Conservation (phyloP, 2,329 filamentous ascomycete genomes). For the Colletotrichum viniferum region DNA sequence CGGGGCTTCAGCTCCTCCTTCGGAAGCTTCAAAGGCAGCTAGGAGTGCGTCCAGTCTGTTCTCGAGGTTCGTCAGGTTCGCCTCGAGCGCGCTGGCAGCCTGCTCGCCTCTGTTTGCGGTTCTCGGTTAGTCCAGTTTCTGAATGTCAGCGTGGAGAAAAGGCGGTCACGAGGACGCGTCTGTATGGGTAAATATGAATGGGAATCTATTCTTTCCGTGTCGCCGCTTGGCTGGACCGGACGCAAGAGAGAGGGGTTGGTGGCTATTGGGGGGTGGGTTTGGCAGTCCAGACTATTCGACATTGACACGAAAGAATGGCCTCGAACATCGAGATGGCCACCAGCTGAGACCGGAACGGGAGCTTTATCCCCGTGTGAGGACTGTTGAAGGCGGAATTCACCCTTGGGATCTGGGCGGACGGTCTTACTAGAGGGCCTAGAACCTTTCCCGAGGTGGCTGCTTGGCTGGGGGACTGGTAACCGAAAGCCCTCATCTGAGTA, state of each 20-base stretch:
- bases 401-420: neutral
- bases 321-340: neutral
- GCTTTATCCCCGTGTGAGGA: neutral
- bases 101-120: slow-evolving; percentile 53
- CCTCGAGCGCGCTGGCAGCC: slow-evolving; percentile 56
- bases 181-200: slow-evolving; percentile 7
- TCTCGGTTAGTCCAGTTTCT: slow-evolving; percentile 10
- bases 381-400: neutral
- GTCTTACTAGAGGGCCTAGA: slow-evolving; percentile 1
- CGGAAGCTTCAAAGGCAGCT: slow-evolving; percentile 46
- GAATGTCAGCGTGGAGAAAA: neutral
- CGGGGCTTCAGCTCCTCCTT: neutral
- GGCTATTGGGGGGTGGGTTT: neutral
- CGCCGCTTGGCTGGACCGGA: slow-evolving; percentile 12
- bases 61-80: slow-evolving; percentile 56
- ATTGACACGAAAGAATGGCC: neutral
- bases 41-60: slow-evolving; percentile 60
- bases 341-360: neutral
- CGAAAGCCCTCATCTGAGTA: slow-evolving; percentile 14
- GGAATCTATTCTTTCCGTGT: slow-evolving; percentile 12
- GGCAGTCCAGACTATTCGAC: neutral
- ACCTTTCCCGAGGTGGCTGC: neutral
- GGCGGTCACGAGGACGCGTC: neutral
- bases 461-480: neutral
- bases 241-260: neutral